Conservation (phyloP, 2,329 filamentous ascomycete species). For the Orbilia javanica region DNA sequence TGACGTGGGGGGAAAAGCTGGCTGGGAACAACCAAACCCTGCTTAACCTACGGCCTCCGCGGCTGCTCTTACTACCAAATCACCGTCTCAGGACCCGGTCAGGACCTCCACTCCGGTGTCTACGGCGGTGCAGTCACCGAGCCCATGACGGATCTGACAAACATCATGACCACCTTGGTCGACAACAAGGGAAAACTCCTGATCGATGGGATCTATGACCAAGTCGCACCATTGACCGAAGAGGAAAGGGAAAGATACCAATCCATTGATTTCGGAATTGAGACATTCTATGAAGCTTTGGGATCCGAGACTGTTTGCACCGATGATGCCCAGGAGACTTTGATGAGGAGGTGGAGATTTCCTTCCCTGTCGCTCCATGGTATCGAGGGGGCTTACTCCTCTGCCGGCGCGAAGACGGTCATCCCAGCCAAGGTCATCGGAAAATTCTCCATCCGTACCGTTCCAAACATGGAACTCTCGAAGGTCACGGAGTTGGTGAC, state of each 20-base stretch:
- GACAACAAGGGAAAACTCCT: slow-evolving; percentile 91
- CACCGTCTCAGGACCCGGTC: slow-evolving; percentile 88
- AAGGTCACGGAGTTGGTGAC: slow-evolving; percentile 87
- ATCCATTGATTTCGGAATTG: slow-evolving; percentile 93
- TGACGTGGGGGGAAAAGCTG: slow-evolving; percentile 70
- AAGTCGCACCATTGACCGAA: slow-evolving; percentile 87
- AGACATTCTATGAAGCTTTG: slow-evolving; percentile 90
- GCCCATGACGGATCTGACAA: slow-evolving; percentile 95
- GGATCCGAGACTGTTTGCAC: slow-evolving; percentile 90
- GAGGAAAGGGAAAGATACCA: slow-evolving; percentile 91
- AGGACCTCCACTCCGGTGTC: slow-evolving; percentile 95
- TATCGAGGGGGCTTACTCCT: slow-evolving; percentile 92
- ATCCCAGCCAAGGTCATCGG: slow-evolving; percentile 97
- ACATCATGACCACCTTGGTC: slow-evolving; percentile 84
- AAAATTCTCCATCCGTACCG: slow-evolving; percentile 98
- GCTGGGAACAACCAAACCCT: slow-evolving; percentile 98
- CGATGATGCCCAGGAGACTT: slow-evolving; percentile 86
- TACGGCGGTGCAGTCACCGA: slow-evolving; percentile 97
- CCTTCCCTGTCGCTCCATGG: slow-evolving; percentile 95
- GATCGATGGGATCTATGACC: slow-evolving; percentile 92
- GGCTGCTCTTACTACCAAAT: slow-evolving; percentile 98
- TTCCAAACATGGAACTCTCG: slow-evolving; percentile 95
- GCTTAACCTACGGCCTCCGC: slow-evolving; percentile 94
- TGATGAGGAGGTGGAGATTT: slow-evolving; percentile 96
- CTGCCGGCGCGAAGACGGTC: slow-evolving; percentile 95